Conservation (phyloP, 2,329 filamentous ascomycete species). For the Pseudogymnoascus sp. region DNA sequence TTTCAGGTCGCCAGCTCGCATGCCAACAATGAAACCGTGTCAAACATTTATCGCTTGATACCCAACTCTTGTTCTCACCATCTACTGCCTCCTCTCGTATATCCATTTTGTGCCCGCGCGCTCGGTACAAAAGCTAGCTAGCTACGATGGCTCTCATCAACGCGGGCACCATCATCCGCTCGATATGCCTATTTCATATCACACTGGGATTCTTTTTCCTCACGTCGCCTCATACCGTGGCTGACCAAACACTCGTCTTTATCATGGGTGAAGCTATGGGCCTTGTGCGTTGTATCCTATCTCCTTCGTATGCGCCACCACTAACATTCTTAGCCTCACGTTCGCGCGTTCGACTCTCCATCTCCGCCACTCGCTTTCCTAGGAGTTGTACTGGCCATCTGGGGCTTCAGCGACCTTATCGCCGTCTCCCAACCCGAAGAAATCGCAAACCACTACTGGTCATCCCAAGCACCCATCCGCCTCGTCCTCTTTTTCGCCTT, state of each 20-base stretch:
- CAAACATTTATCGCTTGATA: background rate
- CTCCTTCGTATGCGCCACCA: background rate
- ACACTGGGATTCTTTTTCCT: constrained; percentile 79
- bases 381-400: constrained; percentile 53
- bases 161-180: constrained; percentile 70
- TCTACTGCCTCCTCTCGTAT: background rate
- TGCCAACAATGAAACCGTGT: constrained; percentile 7
- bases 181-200: constrained; percentile 74
- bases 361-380: constrained; percentile 67
- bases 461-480: constrained; percentile 57
- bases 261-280: constrained; percentile 77
- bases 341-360: constrained; percentile 57
- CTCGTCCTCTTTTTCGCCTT: constrained; percentile 53
- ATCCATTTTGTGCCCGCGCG: background rate
- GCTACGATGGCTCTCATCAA: constrained; percentile 70
- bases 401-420: constrained; percentile 55
- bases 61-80: background rate
- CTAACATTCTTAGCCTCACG: constrained; percentile 43
- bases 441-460: constrained; percentile 53
- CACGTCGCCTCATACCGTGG: constrained; percentile 59
- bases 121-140: background rate
- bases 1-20: constrained; percentile 1
- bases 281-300: constrained; percentile 46
- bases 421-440: constrained; percentile 62
- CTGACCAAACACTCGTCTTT: constrained; percentile 72